Evolutionary conservation across 1,139 yeast genomes (phyloP), one percentile per base, ranked within the genome.

Genomic region (Sugiyamaella pinicola): DNA sequence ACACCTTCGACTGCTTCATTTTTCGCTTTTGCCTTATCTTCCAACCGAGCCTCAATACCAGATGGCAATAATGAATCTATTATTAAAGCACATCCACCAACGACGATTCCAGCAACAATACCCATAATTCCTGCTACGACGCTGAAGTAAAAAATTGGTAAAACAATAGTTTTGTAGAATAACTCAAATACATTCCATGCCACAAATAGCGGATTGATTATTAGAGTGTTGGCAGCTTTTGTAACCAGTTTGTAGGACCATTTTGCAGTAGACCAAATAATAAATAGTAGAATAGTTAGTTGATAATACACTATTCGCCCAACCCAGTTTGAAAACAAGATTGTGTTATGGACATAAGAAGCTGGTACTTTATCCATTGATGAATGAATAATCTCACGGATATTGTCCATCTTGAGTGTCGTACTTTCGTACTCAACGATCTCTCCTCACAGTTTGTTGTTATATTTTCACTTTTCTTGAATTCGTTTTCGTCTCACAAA

Each of bases 101-200:
- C 62, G 6, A 58, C 43, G 15, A 61, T 42, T 12, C 64, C 64
- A 5, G 59, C 61, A 2, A 61, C 28, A 29, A 61, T 56, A 19
- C 64, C 64, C 49, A 61, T 50, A 5, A 55, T 41, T 12, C 61
- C 56, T 7, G 64, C 64, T 6, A 59, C 34, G 26, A 56, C 43
- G 9, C 60, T 55, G 53, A 61, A 61, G 47, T 58, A 60, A 50
- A 61, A 59, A 8, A 61, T 51, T 8, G 64, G 64, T 13, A 58
- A 51, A n/a, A 61, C 51, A 19, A 61, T 31, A 21, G 56, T 54
- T 21, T 59, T 60, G 42, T 59, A 61, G 18, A 58, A 42, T 22
- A 49, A 34, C 17, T 53, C 44, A 41, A 61, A 60, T 21, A 54
- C 26, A 17, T 54, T 40, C 60, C 62, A 61, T 12, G 55, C 46